Percentiles rank a stretch among this genome's conserved stretches.
phyloP scores from a whole-genome alignment of 495 filamentous ascomycete species.

The Delitschia confertaspora region DNA sequence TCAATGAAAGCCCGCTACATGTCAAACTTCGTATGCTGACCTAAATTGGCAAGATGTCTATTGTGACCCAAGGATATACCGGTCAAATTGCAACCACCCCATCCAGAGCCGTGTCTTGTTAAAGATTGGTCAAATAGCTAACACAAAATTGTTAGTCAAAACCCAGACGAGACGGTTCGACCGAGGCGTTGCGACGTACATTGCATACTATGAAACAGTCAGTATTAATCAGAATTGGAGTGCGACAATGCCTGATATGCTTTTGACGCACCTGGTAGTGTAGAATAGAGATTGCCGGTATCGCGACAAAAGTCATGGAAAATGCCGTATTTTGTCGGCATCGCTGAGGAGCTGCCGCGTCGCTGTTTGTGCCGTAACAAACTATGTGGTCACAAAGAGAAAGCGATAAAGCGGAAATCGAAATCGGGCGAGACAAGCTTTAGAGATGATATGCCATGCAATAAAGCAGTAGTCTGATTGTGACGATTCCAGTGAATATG shows the following conservation, averaged over 20 bases:
- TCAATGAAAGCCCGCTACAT: slow-evolving; percentile 4
- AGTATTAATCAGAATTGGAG: slow-evolving; percentile 6
- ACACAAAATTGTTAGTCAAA: slow-evolving; percentile 6
- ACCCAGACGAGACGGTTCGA: not conserved
- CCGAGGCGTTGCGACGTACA: slow-evolving; percentile 17
- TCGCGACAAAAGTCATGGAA: slow-evolving; percentile 87
- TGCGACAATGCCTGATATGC: slow-evolving; percentile 3
- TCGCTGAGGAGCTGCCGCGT: slow-evolving; percentile 7
- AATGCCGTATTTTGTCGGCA: slow-evolving; percentile 24
- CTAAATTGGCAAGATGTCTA: slow-evolving; percentile 69
- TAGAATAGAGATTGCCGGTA: slow-evolving; percentile 44
- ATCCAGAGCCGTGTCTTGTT: slow-evolving; percentile 38
- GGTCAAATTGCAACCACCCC: slow-evolving; percentile 58
- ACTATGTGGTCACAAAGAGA: not conserved
- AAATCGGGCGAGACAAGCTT: not conserved
- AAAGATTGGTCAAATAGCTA: slow-evolving; percentile 52
- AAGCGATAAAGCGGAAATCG: not conserved
- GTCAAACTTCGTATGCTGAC: slow-evolving; percentile 45
- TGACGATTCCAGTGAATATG: not conserved
- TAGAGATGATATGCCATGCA: not conserved
- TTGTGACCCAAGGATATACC: slow-evolving; percentile 62
- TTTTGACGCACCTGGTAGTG: slow-evolving; percentile 71
- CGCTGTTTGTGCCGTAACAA: slow-evolving; percentile 7
- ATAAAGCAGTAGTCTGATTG: not conserved
- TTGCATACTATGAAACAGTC: slow-evolving; percentile 20